Base-by-base conservation (phyloP, 2,329 filamentous ascomycete genomes). In the Beauveria scarabaeidicola region DNA sequence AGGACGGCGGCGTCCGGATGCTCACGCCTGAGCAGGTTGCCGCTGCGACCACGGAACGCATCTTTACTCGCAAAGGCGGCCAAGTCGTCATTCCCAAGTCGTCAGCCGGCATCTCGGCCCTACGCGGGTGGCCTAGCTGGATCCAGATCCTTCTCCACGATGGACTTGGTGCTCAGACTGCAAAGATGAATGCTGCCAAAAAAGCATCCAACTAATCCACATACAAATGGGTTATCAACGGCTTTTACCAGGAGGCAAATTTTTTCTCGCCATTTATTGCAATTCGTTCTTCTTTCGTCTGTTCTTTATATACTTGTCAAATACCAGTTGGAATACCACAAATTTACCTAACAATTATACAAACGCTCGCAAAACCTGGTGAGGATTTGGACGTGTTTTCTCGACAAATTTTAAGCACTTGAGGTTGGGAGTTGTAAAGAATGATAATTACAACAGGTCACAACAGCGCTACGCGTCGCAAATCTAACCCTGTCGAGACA, bases 41-140 rank as follows among this genome's bases (percentile, higher is more conserved):
- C 1, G 65, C 69, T 0, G 72, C 69, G 0, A 72, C 80, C 11
- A 70, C 77, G 38, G 69, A 70, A 44, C 74, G 77, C 62, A 71
- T 81, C 17, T 60, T 76, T 19, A 71, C 69, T 23, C 69, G 74
- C 54, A 71, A 69, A 58, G 74, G 75, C 51, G 75, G 72, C 1
- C 74, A 78, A 63, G 61, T 78, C 3, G 69, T 78, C 19, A 62
- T 80, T 19, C 74, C 78, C 4, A 53, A 21, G 11, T 23, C 53
- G 8, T 59, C 61, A 4, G 60, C 62, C 8, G 40, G 61, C 56
- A 52, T 66, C 15, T 66, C 67, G 5, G 62, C 61, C 15, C 47
- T 78, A 38, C 70, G 75, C 40, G 74, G 68, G 3, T 70, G 70
- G 65, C 74, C 71, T 3, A 66, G 60, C 7, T 73, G 70, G 70